Evolutionary conservation across 2,329 filamentous ascomycete genomes (phyloP).

Genomic region (Rhynchosporium secalis): DNA sequence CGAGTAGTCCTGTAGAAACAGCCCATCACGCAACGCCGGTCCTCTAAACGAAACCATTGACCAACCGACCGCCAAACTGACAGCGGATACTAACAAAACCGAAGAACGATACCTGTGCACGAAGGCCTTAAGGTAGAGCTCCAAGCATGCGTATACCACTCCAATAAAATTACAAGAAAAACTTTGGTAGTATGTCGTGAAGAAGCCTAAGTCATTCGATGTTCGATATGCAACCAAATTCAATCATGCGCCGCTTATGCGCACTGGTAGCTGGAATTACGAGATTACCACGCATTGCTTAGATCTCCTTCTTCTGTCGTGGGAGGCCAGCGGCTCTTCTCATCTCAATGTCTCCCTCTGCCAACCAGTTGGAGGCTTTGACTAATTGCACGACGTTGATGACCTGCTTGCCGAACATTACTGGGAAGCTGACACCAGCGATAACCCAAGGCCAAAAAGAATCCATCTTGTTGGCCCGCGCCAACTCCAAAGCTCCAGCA

Average conservation of each 20-base stretch:
- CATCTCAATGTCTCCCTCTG: slow-evolving; percentile 78
- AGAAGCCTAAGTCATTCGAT: slow-evolving; percentile 18
- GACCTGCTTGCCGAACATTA: slow-evolving; percentile 90
- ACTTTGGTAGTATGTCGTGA: slow-evolving; percentile 2
- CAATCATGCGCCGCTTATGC: slow-evolving; percentile 12
- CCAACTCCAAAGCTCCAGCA: slow-evolving; percentile 87
- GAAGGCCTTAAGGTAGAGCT: background rate
- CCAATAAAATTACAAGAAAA: slow-evolving; percentile 29
- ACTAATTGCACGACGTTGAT: slow-evolving; percentile 94
- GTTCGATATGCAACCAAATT: slow-evolving; percentile 10
- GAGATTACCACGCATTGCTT: slow-evolving; percentile 10
- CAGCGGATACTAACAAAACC: slow-evolving; percentile 23
- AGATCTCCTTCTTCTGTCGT: slow-evolving; percentile 44
- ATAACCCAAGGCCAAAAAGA: slow-evolving; percentile 77
- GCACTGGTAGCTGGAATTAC: background rate
- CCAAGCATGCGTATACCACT: slow-evolving; percentile 18
- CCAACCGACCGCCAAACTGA: slow-evolving; percentile 15
- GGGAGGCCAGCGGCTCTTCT: slow-evolving; percentile 58
- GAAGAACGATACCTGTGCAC: slow-evolving; percentile 21
- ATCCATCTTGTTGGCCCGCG: slow-evolving; percentile 90
- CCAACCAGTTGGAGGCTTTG: slow-evolving; percentile 89
- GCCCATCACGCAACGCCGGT: slow-evolving; percentile 24
- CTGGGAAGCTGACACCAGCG: slow-evolving; percentile 74
- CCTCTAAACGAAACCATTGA: slow-evolving; percentile 20
- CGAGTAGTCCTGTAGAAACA: slow-evolving; percentile 6